Conservation (phyloP, 2,329 filamentous ascomycete species). For the Septoria petroselini region DNA sequence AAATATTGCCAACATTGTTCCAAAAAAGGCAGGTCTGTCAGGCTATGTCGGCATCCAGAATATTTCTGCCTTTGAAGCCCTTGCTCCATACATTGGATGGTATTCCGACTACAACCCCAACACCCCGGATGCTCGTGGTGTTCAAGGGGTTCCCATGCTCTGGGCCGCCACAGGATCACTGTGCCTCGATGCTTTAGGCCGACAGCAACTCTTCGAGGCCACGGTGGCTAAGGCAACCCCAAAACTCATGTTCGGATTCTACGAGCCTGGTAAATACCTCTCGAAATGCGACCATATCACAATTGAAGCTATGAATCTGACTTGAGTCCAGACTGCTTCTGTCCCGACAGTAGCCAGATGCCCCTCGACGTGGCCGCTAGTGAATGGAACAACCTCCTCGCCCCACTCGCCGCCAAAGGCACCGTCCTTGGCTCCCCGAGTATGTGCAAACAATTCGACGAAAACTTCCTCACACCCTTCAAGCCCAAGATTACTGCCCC, state of each 20-base stretch:
- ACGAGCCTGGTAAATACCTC: conserved; percentile 30
- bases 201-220: conserved; percentile 11
- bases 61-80: conserved; percentile 20
- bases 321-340: conserved; percentile 23
- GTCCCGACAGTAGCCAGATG: conserved; percentile 27
- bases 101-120: conserved; percentile 34
- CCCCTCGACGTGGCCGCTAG: conserved; percentile 20
- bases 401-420: conserved; percentile 28
- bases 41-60: conserved; percentile 29
- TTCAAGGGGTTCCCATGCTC: conserved; percentile 31
- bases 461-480: conserved; percentile 32
- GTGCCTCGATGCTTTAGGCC: conserved; percentile 14
- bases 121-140: conserved; percentile 21
- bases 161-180: conserved; percentile 20
- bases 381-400: conserved; percentile 29
- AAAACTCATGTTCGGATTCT: conserved; percentile 36
- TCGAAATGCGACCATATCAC: neutral
- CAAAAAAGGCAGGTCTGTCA: conserved; percentile 31
- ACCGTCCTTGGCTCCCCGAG: conserved; percentile 32
- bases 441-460: conserved; percentile 33
- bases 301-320: neutral
- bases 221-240: conserved; percentile 19
- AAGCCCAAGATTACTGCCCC: conserved; percentile 10
- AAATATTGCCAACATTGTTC: too few relatives aligned
- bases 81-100: conserved; percentile 31